Evolutionary conservation across 441 rosid genomes (phyloP).

Genomic region (Biscutella auriculata): DNA sequence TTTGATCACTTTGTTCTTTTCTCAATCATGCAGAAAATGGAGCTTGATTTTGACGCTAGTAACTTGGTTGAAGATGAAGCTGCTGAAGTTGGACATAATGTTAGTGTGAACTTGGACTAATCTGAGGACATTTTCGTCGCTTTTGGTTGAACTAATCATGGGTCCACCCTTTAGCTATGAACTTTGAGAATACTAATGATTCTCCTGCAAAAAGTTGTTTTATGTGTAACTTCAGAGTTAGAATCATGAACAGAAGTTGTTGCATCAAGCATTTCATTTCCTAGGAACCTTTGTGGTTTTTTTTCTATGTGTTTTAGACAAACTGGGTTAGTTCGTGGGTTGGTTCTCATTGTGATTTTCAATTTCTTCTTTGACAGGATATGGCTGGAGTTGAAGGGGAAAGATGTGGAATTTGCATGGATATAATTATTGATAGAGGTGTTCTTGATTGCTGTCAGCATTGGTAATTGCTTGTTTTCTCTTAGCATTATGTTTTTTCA

Average conservation of each 20-base stretch:
- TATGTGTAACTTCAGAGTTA: background rate
- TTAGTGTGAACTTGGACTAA: conserved; percentile 32
- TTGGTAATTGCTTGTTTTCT: conserved; percentile 36
- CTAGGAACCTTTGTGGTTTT: background rate
- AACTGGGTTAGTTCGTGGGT: background rate
- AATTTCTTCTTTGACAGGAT: conserved; percentile 33
- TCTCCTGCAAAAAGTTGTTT: background rate
- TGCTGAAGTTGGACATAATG: conserved; percentile 37
- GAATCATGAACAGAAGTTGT: background rate
- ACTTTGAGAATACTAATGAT: background rate
- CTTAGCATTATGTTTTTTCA: background rate
- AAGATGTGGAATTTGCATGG: conserved; percentile 98
- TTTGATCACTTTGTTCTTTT: conserved; percentile 7
- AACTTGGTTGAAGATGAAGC: conserved; percentile 46
- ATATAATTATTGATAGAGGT: conserved; percentile 74
- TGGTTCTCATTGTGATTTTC: background rate
- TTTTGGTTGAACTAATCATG: background rate
- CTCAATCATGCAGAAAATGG: conserved; percentile 29
- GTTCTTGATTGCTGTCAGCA: conserved; percentile 95
- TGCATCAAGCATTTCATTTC: background rate
- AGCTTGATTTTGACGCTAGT: conserved; percentile 45
- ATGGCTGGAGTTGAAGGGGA: conserved; percentile 51
- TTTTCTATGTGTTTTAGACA: background rate
- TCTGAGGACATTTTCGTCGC: background rate
- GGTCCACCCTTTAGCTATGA: background rate